Percentiles rank a stretch among this genome's conserved stretches.
These are phyloP conservation scores for Monosporozyma servazzii DNA, from an alignment of 805 yeast species.

Conservation along the genomic window DNA sequence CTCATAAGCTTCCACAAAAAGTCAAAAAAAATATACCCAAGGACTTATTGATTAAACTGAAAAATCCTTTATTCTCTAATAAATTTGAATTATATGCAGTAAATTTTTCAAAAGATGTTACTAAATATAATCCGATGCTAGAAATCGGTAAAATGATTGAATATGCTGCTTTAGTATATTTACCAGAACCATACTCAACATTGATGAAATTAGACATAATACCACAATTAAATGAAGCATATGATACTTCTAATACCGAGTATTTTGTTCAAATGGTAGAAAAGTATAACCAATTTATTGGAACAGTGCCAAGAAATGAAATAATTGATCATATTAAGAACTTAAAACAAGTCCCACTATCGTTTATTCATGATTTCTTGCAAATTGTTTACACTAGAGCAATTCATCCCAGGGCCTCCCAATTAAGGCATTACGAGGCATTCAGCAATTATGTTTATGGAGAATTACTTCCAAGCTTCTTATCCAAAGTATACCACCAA, in stretches of 20 bases:
- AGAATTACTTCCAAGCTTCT: slow-evolving; percentile 71
- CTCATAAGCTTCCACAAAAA: neutral
- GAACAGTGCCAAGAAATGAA: slow-evolving; percentile 28
- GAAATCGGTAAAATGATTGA: slow-evolving; percentile 28
- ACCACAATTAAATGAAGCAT: slow-evolving; percentile 18
- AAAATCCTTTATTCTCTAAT: slow-evolving; percentile 16
- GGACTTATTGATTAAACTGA: slow-evolving; percentile 9
- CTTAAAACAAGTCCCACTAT: slow-evolving; percentile 30
- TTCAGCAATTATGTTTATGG: slow-evolving; percentile 90
- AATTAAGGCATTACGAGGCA: slow-evolving; percentile 64
- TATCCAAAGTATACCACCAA: slow-evolving; percentile 53
- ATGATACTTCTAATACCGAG: slow-evolving; percentile 21
- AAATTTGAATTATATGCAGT: slow-evolving; percentile 22
- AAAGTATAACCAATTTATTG: slow-evolving; percentile 37
- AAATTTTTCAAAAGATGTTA: slow-evolving; percentile 11
- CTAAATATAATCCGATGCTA: slow-evolving; percentile 25
- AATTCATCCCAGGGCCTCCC: slow-evolving; percentile 63
- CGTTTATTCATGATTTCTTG: slow-evolving; percentile 53
- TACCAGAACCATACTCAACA: slow-evolving; percentile 15
- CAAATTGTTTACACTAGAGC: slow-evolving; percentile 67
- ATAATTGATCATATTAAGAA: slow-evolving; percentile 26
- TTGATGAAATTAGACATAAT: slow-evolving; percentile 10
- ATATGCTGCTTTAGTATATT: slow-evolving; percentile 16
- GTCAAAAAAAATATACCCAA: neutral
- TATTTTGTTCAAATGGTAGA: slow-evolving; percentile 30